Evolutionary conservation across 306 rosid genomes (phyloP).

Genomic region (Sechiopsis laciniata): DNA sequence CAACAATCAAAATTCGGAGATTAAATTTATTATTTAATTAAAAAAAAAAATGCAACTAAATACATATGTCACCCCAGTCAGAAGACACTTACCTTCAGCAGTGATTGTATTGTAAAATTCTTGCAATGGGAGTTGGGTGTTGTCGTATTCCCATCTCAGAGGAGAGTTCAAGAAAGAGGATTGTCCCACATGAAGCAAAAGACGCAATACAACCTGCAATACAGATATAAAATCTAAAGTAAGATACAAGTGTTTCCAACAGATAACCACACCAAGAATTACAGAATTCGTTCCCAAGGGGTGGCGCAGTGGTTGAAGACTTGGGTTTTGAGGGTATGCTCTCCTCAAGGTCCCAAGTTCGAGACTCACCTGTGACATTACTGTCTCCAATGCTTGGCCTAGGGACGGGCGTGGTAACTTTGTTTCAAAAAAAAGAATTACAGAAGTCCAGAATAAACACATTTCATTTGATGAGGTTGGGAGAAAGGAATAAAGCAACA

Average conservation of each 20-base stretch:
- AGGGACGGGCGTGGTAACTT: too few species aligned
- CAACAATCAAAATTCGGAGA: background rate
- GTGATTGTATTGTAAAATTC: conserved; percentile 39
- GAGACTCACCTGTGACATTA: too few species aligned
- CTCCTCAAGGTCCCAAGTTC: too few species aligned
- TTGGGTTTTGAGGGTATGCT: too few species aligned
- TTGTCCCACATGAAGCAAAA: conserved; percentile 65
- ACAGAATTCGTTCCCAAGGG: too few species aligned
- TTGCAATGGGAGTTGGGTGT: conserved; percentile 47
- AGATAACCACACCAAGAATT: conserved; percentile 3
- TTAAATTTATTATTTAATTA: background rate
- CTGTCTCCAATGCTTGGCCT: too few species aligned
- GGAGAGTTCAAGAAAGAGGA: conserved; percentile 44
- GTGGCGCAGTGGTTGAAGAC: too few species aligned
- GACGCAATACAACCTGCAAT: conserved; percentile 53
- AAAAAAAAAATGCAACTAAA: background rate
- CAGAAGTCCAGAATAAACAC: background rate
- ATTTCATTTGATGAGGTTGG: background rate
- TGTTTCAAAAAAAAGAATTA: too few species aligned
- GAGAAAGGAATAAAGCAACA: background rate
- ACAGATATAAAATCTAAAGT: background rate
- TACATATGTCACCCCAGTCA: conserved; percentile 12
- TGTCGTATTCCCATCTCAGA: conserved; percentile 47
- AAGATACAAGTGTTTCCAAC: background rate
- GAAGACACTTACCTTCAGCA: conserved; percentile 49